Percentiles rank a stretch among this genome's conserved stretches.
Conservation (phyloP, 768 basidiomycete genomes). For the Suillus variegatus region DNA sequence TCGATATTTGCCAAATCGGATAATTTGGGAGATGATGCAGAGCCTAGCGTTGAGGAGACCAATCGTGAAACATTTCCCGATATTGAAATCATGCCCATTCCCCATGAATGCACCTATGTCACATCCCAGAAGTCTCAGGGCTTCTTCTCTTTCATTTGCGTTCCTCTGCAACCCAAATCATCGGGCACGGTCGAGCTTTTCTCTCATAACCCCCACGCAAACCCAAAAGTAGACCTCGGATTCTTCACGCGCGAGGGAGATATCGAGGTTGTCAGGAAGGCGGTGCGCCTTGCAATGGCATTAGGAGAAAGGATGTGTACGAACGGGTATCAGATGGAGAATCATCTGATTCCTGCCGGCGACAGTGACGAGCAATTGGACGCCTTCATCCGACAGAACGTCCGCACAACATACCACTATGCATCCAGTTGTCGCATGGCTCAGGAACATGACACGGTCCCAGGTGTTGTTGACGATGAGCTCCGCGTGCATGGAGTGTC, state of each 20-base stretch:
- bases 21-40: slow-evolving; percentile 15
- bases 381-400: slow-evolving; percentile 2
- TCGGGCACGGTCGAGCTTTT: slow-evolving; percentile 22
- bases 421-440: slow-evolving; percentile 41
- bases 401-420: slow-evolving; percentile 36
- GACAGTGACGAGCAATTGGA: slow-evolving; percentile 7
- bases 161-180: slow-evolving; percentile 24
- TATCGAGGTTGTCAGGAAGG: slow-evolving; percentile 25
- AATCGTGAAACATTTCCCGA: slow-evolving; percentile 36
- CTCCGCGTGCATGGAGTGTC: slow-evolving; percentile 46
- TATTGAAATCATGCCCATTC: slow-evolving; percentile 39
- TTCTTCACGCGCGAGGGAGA: slow-evolving; percentile 5
- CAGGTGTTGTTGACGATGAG: slow-evolving; percentile 49
- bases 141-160: slow-evolving; percentile 25
- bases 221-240: slow-evolving; percentile 18
- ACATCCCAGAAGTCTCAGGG: slow-evolving; percentile 21
- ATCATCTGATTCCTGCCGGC: not conserved
- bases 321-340: slow-evolving; percentile 21
- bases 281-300: slow-evolving; percentile 1
- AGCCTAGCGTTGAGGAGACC: slow-evolving; percentile 13
- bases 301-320: slow-evolving; percentile 25
- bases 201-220: slow-evolving; percentile 17
- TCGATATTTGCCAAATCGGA: slow-evolving; percentile 34
- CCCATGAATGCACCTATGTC: slow-evolving; percentile 11
- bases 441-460: slow-evolving; percentile 11